Conservation (phyloP, 2,329 filamentous ascomycete genomes). For the Colletotrichum euphorbiae region DNA sequence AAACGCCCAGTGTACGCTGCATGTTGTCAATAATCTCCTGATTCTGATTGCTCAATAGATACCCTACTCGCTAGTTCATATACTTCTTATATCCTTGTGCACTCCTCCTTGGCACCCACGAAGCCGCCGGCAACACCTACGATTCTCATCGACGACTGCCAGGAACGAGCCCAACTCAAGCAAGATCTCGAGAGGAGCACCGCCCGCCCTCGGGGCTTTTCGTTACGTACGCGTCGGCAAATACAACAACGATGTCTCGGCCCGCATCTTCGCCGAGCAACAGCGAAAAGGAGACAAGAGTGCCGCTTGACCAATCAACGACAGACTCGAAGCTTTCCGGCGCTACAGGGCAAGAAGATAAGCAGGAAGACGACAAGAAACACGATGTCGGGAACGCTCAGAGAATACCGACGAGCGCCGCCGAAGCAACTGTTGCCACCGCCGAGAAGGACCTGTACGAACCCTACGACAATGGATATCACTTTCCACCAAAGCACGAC, state of each 20-base stretch:
- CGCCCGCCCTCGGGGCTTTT: not conserved
- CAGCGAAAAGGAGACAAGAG: constrained; percentile 25
- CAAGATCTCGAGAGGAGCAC: no score
- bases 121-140: no score
- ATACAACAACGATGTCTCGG: constrained; percentile 21
- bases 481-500: constrained; percentile 71
- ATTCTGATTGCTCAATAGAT: no score
- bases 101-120: no score
- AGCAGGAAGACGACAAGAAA: constrained; percentile 3
- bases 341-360: not conserved
- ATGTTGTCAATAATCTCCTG: no score
- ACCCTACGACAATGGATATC: constrained; percentile 67
- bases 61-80: no score
- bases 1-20: no score
- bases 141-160: no score
- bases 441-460: constrained; percentile 33
- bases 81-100: no score
- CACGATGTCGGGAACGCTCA: constrained; percentile 13
- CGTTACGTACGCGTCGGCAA: not conserved
- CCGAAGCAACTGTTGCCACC: constrained; percentile 23
- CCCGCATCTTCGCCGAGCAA: constrained; percentile 9
- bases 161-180: no score
- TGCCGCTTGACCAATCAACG: constrained; percentile 11
- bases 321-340: constrained; percentile 24
- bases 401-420: constrained; percentile 30